Base-by-base conservation (phyloP, 1,284 basidiomycete genomes). In the Tilletia setariae region DNA sequence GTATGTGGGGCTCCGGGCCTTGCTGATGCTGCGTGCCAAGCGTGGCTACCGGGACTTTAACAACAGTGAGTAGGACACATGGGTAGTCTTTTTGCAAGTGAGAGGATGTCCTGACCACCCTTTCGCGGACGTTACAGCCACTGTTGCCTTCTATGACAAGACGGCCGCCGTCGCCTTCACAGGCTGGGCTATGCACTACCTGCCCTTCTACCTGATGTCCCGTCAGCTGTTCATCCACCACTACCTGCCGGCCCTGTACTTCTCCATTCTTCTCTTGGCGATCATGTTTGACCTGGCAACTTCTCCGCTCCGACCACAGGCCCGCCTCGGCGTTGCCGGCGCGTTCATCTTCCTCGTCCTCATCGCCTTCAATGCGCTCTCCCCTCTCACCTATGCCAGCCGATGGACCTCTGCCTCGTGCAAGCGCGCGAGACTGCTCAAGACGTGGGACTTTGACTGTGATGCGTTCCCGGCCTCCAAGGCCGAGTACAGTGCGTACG, bases 221-320 rank as follows among this genome's bases (percentile, higher is more conserved):
- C 91, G 95, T 28, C 95, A 98, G 81, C 88, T 98, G 59, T 98
- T 98, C 87, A 83, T 98, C 32, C 94, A 98, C 82, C 94, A 98
- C 84, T 97, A 98, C 83, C 90, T 97, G 83, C 94, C 94, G 0
- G 93, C 95, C 0, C 86, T 99, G 16, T 98, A 96, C 84, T 98
- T 94, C 80, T 89, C 92, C 23, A 89, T 98, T 74, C 87, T 98
- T 9, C 85, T 94, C 30, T 86, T 87, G 35, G 90, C 90, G 66
- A 86, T 86, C 1, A 86, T 91, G 1, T 97, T 98, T 77, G 96
- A 98, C 83, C 87, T 93, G 51, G 83, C 88, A 44, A 97, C 94
- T 0, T 90, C 90, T 35, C 87, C 87, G 0, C 84, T 98, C 9
- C 87, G 90, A 19, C 91, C 93, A 0, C 86, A 88, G 28, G 84